These are phyloP conservation scores for Candida sojae DNA, from an alignment of 1,139 yeast species.

Conservation along the genomic window DNA sequence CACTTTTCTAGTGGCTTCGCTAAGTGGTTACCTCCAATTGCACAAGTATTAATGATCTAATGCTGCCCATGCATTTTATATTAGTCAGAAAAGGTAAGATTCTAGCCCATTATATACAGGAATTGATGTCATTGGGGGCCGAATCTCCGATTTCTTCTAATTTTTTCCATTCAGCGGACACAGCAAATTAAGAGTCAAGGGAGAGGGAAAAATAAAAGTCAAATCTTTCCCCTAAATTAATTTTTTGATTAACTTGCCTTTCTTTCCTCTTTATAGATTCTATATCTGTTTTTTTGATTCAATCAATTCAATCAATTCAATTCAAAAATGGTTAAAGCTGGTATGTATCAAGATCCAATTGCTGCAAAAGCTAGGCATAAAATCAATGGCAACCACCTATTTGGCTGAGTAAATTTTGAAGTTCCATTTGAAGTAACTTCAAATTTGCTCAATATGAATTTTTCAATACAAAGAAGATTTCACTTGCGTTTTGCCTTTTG, in stretches of 20 bases:
- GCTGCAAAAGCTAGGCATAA: background rate
- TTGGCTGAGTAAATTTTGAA: background rate
- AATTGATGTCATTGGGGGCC: too few species aligned
- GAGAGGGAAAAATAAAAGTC: too few species aligned
- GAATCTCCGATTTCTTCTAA: too few species aligned
- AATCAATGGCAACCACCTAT: background rate
- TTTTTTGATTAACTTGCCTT: background rate
- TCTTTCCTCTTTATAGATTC: background rate
- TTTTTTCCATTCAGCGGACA: background rate
- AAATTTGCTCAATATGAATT: background rate
- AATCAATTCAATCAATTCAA: slow-evolving; percentile 1
- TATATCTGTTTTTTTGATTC: background rate
- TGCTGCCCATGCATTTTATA: too few species aligned
- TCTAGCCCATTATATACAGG: too few species aligned
- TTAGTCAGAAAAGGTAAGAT: too few species aligned
- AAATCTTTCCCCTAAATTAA: too few species aligned
- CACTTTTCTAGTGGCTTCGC: too few species aligned
- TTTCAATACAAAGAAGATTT: too few species aligned
- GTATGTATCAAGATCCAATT: slow-evolving; percentile 22
- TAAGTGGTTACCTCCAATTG: too few species aligned
- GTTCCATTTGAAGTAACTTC: background rate
- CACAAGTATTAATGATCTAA: too few species aligned
- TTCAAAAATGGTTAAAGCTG: slow-evolving; percentile 35
- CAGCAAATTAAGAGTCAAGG: background rate
- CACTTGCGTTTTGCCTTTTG: background rate